Evolutionary conservation across 2,329 filamentous ascomycete species (phyloP), one percentile per base, ranked within the genome.

Genomic region (Ceratocystis smalleyi): DNA sequence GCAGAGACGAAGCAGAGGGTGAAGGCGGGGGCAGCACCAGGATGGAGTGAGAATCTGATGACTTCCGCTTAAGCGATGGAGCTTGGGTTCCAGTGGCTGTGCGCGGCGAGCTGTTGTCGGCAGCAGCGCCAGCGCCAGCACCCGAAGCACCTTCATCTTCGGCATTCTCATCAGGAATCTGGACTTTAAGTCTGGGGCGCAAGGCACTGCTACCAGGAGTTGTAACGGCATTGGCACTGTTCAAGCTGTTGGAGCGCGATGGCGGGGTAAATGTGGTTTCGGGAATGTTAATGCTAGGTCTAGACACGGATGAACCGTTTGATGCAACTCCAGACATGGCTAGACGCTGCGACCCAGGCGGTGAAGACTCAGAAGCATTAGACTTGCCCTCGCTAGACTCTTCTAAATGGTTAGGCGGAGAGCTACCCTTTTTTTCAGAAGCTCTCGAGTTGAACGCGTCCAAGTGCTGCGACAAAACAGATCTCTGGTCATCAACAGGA

Each of bases 11-110:
- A 1, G 90, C 88, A 35, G 90, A 95, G 0, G 94, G 92, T 1
- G 94, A 96, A 0, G 94, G 94, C 6, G 92, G 92, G 19, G 94
- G 94, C 5, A 99, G 79, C 2, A 96, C 89, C 22, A 95, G 78
- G 59, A 83, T 82, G 2, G 83, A 81, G 5, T 85, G 83, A 1
- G 79, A 77, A 51, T 82, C 81, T 5, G 64, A 66, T 5, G 51
- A 55, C 12, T 62, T 54, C 1, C 61, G 61, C 57, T 60, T 63
- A n/a, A 63, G 43, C 6, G 60, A 30, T 5, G 64, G 55, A 7
- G 61, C 30, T 30, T 66, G 64, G 2, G 64, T 60, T 27, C 61
- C 64, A 51, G 78, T 79, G 19, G 82, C 79, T 47, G 83, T 83
- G 51, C 82, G 81, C 40, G 86, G 74, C 71, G 87, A 77, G 73